Evolutionary conservation across 352 stramenopile genomes (phyloP), one percentile per base, ranked within the genome.

Genomic region (Phytopythium ostracodes): DNA sequence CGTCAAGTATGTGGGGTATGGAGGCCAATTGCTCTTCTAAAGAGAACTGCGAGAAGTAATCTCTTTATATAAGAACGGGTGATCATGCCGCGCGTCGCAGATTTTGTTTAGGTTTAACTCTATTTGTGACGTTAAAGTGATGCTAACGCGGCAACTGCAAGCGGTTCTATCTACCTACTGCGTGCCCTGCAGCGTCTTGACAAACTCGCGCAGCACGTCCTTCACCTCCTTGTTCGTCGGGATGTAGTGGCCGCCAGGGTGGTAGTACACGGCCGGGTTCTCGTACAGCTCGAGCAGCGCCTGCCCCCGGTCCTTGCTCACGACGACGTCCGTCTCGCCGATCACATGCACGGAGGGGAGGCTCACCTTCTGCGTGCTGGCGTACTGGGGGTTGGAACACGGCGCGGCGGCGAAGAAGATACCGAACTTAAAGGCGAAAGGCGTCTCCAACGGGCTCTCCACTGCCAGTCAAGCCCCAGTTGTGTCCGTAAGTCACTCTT

Each of bases 341-440:
- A 94, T 92, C 49, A 94, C 72, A 52, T 94, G 85, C n/a, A 94
- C 71, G 38, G 85, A 83, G 12, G 85, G 85, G 14, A 91, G 63
- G 24, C 65, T 44, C 12, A 94, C 67, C 20, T 72, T 72, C n/a
- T 85, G 68, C 18, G 47, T 60, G 8, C 55, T 65, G 31, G 68
- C 68, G 56, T 66, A 76, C n/a, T 63, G 35, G 0, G 66, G 50
- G 27, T 73, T 68, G 4, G 62, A 64, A 35, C 65, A 57, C 20
- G 71, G 66, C 11, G 70, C 81, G 0, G 84, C 79, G 15, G 83
- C 73, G 15, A 90, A 68, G 52, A 92, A 89, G 56, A 94, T 84
- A 8, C 72, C 83, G 29, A 94, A 92, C 40, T 68, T 70, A 64
- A 94, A 94, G 12, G 55, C 58, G 33, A 87, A 87, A 1, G 78